Base-by-base conservation (phyloP, 352 stramenopile genomes). In the Globisporangium abappressorium region DNA sequence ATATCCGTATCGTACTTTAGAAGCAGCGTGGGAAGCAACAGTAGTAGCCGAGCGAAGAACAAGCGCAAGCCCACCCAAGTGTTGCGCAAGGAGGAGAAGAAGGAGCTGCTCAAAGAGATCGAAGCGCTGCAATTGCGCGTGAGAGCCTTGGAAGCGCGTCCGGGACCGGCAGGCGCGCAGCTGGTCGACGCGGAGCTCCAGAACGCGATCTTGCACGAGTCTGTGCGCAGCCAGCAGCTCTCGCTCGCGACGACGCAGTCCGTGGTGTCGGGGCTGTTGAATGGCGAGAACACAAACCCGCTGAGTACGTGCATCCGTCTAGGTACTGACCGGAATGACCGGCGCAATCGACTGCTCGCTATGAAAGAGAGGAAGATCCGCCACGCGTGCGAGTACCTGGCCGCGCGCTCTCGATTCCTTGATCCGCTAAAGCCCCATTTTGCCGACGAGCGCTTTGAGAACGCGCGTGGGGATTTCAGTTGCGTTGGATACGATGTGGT, bases 271-370 rank as follows among this genome's bases (percentile, higher is more conserved):
- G 75, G 78, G 33, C 64, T 81, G n/a, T 68, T 69, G 8, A 61
- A 43, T 20, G 14, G 20, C 5, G 34, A 70, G 24, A 57, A 71
- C 22, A 62, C 70, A 12, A 68, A 71, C 18, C 75, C 73, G 12
- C 62, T 85, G 41, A 74, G 81, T 1, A 76, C 66, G 34, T 85
- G 70, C 66, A 83, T 89, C 46, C 77, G 78, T 65, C 59, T 89
- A 9, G 73, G 69, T 8, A 74, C 56, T 1, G 73, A 82, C n/a
- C 72, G 63, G 61, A 28, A 49, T 0, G 64, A 75, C 15, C 73
- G 81, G 0, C 70, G 72, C 8, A 57, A 72, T 53, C 76, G 57
- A 6, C 76, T 89, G 2, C 38, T 66, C 11, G 59, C 62, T 11
- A 41, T 87, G 20, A 79, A 81, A 5, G 65, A 70, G 5, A 71